Evolutionary conservation across 768 basidiomycete genomes (phyloP).

Genomic region (Favolaschia claudopus): DNA sequence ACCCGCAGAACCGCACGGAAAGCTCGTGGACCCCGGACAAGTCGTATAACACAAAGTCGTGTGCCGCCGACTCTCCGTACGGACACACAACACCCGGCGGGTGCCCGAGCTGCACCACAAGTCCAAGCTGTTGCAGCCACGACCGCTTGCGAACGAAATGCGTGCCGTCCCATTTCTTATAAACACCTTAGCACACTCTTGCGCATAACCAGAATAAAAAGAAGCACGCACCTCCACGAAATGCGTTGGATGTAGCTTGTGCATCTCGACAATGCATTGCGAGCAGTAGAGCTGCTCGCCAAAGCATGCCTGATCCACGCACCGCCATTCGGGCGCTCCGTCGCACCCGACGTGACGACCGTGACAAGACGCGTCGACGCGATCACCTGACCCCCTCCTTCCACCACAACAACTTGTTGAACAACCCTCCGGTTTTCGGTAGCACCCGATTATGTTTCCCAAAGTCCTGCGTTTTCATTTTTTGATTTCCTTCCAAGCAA

Average conservation of each 20-base stretch:
- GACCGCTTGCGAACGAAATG: not conserved
- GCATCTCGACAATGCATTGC: slow-evolving; percentile 9
- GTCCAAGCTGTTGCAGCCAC: not conserved
- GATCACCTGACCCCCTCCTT: too few species aligned
- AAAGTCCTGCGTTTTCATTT: too few species aligned
- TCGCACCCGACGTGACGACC: too few species aligned
- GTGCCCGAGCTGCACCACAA: not conserved
- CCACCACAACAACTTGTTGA: too few species aligned
- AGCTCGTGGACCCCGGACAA: not conserved
- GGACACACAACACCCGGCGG: not conserved
- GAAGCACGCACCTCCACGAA: slow-evolving; percentile 11
- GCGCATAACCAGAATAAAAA: too few species aligned
- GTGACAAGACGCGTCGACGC: too few species aligned
- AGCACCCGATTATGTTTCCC: too few species aligned
- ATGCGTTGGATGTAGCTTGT: slow-evolving; percentile 2
- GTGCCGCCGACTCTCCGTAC: not conserved
- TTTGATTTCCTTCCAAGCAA: too few species aligned
- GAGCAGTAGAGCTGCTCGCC: not conserved
- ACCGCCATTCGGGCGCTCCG: too few species aligned
- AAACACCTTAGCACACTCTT: too few species aligned
- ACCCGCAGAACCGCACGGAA: not conserved
- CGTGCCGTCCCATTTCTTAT: not conserved
- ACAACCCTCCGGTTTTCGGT: too few species aligned
- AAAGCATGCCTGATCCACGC: not conserved
- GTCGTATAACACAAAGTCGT: not conserved